Evolutionary conservation across 2,329 filamentous ascomycete species (phyloP), one percentile per base, ranked within the genome.

Genomic region (Nemania diffusa): DNA sequence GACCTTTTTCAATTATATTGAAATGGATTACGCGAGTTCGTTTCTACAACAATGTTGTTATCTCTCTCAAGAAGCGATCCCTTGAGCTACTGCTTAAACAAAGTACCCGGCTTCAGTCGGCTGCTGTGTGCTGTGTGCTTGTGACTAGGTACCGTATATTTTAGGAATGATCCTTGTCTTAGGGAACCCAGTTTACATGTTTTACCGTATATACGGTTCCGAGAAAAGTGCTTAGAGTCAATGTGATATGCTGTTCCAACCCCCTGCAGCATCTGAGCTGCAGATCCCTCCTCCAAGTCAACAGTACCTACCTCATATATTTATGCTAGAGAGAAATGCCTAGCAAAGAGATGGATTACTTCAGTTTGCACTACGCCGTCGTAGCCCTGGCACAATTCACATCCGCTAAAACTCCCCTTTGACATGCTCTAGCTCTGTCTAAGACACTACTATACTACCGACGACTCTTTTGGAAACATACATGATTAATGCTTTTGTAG

Each of bases 401-500:
- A n/a, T 24, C 44, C 5, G 8, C n/a, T n/a, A n/a, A n/a, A n/a
- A n/a, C n/a, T n/a, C n/a, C n/a, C n/a, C n/a, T n/a, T 27, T 5
- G 2, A 40, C 34, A 40, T 13, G 5, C 15, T 2, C 5, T 20
- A 50, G n/a, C 51, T 26, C 50, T 50, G 20, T 55, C 24, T 50
- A 26, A 34, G 40, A 32, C 37, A 55, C 58, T n/a, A n/a, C n/a
- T n/a, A n/a, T 53, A 55, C 42, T 40, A 17, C 57, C 42, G 57
- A 17, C 55, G 22, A 17, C 37, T 46, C 20, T 34, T 4, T 13
- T 15, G 26, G 22, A 9, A 40, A 27, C 15, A 26, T 51, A 29
- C 32, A 61, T 53, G 59, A 62, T 55, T 53, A 62, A 62, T 62
- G 50, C 50, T 40, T 60, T 46, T 62, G 50, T 24, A 44, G 50